Evolutionary conservation across 1,284 basidiomycete species (phyloP), one percentile per base, ranked within the genome.

Genomic region (Leucoagaricus sp.): DNA sequence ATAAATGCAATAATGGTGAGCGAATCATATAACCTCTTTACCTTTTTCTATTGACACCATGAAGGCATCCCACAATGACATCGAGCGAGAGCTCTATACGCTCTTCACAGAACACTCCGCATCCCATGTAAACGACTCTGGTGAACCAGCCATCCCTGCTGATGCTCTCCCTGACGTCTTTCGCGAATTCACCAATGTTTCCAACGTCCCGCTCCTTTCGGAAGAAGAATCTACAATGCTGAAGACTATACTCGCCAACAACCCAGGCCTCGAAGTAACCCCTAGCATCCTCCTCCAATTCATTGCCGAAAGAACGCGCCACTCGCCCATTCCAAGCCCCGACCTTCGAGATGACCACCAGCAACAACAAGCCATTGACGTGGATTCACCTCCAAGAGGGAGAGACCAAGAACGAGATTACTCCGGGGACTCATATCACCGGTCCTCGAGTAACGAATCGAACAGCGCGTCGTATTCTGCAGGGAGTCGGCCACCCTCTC

Each of bases 121-220:
- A 52, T 79, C 81, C 42, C 77, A 79, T 63, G 65, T 73, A 57
- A 85, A 85, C 63, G 80, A 81, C 26, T 70, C 75, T 17, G 82
- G 81, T 50, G 82, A 84, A 57, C 80, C 84, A 23, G 77, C 79
- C 21, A 82, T 91, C 59, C 86, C 87, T 13, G 87, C 80, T 34
- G 78, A 82, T 61, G 80, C 80, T n/a, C 79, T 91, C 44, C 78
- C 85, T 46, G 84, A 87, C 63, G 80, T 91, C 26, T 77, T 91
- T 36, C 76, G 78, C 33, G 74, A 80, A 25, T 86, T 87, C 63
- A 81, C 84, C 3, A 74, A 81, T 31, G 69, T 79, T 12, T 83
- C 84, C 65, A 75, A 34, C 17, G 75, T 78, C 26, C 78, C 85
- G 60, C 78, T 91, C 26, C 73, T 89, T 63, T 75, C 75, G 12